phyloP scores from a whole-genome alignment of 371 early-diverging fungal genomes.

The Mucor mucedo region DNA sequence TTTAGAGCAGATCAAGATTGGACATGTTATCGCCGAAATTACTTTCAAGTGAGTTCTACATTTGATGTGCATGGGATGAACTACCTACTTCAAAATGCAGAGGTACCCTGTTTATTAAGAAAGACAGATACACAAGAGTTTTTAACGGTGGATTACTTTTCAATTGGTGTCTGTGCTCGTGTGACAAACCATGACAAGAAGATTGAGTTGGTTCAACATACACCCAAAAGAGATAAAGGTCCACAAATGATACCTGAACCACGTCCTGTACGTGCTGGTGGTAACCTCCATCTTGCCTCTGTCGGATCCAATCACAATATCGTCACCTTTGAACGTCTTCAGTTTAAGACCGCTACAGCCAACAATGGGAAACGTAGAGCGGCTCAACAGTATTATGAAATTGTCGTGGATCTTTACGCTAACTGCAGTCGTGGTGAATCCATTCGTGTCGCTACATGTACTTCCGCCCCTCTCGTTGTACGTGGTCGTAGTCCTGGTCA shows the following conservation, averaged over 20 bases:
- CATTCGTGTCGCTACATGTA: conserved; percentile 61
- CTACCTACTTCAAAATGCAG: conserved; percentile 37
- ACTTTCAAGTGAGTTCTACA: conserved; percentile 79
- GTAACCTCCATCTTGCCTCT: conserved; percentile 43
- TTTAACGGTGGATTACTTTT: conserved; percentile 50
- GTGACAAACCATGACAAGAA: conserved; percentile 55
- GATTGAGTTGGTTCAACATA: conserved; percentile 87
- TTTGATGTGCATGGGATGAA: conserved; percentile 56
- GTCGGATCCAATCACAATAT: conserved; percentile 48
- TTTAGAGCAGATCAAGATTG: conserved; percentile 75
- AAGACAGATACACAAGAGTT: conserved; percentile 24
- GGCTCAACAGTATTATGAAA: conserved; percentile 84
- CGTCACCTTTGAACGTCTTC: conserved; percentile 85
- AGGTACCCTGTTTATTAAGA: conserved; percentile 55
- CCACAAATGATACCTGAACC: conserved; percentile 77
- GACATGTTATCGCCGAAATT: conserved; percentile 91
- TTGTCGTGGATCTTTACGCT: conserved; percentile 68
- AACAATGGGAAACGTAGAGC: conserved; percentile 85
- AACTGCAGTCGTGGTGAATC: conserved; percentile 49
- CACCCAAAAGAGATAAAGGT: conserved; percentile 90
- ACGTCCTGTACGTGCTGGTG: conserved; percentile 58
- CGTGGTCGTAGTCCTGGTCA: conserved; percentile 90
- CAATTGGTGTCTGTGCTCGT: conserved; percentile 67
- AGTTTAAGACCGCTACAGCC: conserved; percentile 91
- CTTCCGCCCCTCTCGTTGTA: conserved; percentile 80